Evolutionary conservation across 345 rosid species (phyloP).

Genomic region (Syzygium grande): DNA sequence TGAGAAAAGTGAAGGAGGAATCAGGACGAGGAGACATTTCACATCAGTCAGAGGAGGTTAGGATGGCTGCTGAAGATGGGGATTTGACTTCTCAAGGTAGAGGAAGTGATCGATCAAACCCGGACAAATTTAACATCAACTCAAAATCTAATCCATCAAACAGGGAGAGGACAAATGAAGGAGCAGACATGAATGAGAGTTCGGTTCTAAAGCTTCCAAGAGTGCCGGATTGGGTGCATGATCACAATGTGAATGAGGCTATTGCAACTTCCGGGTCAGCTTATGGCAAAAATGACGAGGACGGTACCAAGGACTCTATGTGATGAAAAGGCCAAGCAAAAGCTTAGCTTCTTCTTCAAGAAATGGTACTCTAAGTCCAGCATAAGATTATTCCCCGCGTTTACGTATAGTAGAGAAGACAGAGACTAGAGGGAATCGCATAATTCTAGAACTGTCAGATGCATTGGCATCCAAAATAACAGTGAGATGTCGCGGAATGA

Average conservation of each 20-base stretch:
- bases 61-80: neutral
- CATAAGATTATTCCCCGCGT: neutral
- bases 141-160: neutral
- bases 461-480: neutral
- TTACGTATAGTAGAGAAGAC: neutral
- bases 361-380: neutral
- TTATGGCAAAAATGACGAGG: neutral
- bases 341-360: neutral
- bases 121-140: neutral
- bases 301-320: neutral
- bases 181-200: neutral
- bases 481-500: neutral
- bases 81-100: neutral
- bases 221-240: neutral
- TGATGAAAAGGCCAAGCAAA: neutral
- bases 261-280: neutral
- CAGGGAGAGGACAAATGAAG: neutral
- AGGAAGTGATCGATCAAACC: neutral
- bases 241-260: neutral
- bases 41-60: neutral
- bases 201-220: neutral
- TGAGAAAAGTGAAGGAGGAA: constrained; percentile 4
- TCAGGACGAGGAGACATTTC: neutral
- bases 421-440: neutral
- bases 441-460: neutral